Evolutionary conservation across 2,329 filamentous ascomycete species (phyloP).

Genomic region (Thielaviopsis cerberus): DNA sequence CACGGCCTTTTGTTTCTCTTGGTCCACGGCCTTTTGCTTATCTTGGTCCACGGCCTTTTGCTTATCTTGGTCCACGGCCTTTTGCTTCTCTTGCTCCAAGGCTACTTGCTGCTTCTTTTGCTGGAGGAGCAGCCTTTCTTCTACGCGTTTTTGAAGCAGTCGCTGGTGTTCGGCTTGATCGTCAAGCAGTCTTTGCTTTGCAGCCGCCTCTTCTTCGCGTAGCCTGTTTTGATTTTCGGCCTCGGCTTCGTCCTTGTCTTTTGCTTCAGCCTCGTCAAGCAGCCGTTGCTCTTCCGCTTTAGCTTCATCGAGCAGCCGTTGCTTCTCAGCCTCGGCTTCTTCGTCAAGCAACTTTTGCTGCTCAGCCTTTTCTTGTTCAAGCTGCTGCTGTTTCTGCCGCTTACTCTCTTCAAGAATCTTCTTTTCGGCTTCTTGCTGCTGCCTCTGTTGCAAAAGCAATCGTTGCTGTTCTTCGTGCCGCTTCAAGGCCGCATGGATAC

Average conservation of each 20-base stretch:
- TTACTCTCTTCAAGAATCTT: slow-evolving; percentile 2
- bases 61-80: too few relatives aligned
- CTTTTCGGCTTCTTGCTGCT: neutral
- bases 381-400: slow-evolving; percentile 16
- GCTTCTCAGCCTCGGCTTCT: neutral
- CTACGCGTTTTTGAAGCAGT: neutral
- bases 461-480: slow-evolving; percentile 22
- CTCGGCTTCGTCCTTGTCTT: neutral
- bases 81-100: neutral
- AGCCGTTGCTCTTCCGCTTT: neutral
- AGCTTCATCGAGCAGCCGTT: too few relatives aligned
- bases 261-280: neutral
- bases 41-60: too few relatives aligned
- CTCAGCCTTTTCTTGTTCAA: neutral
- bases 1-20: too few relatives aligned
- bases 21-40: neutral
- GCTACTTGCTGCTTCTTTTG: neutral
- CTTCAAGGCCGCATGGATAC: slow-evolving; percentile 33
- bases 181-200: neutral
- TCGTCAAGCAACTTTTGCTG: neutral
- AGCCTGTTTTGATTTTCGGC: neutral
- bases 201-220: neutral
- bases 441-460: neutral
- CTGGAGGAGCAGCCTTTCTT: neutral
- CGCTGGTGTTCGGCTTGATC: neutral